A percentile compares a stretch with the other conserved stretches of the same genome.
Conservation (phyloP, 176 grass and related monocot species). For the Eleusine indica region DNA sequence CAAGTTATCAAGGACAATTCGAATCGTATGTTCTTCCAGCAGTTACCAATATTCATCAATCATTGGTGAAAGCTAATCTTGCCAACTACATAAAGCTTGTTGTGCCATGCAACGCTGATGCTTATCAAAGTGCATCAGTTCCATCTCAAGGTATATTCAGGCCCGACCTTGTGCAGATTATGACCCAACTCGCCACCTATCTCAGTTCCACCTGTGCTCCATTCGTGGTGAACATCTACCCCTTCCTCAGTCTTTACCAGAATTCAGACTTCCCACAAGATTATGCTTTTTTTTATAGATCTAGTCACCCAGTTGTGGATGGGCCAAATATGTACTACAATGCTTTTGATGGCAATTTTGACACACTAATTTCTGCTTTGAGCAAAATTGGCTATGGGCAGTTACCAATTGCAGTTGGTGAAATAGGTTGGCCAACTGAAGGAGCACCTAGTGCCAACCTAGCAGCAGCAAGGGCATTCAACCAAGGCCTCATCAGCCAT, state of each 20-base stretch:
- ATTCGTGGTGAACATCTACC: constrained; percentile 75
- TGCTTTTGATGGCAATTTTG: constrained; percentile 74
- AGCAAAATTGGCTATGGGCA: constrained; percentile 62
- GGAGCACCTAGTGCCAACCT: constrained; percentile 39
- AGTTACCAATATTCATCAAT: constrained; percentile 12
- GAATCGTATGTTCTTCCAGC: constrained; percentile 23
- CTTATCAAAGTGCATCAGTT: constrained; percentile 23
- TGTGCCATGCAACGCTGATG: constrained; percentile 20
- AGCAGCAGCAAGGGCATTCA: constrained; percentile 7
- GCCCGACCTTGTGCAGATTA: constrained; percentile 7
- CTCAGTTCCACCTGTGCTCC: constrained; percentile 54
- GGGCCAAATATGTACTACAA: constrained; percentile 50
- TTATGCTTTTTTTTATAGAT: constrained; percentile 37
- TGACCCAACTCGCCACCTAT: constrained; percentile 2
- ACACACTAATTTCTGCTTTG: constrained; percentile 61
- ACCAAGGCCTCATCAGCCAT: constrained; percentile 16
- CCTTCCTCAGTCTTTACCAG: constrained; percentile 66
- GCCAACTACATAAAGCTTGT: constrained; percentile 14
- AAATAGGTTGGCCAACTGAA: constrained; percentile 71
- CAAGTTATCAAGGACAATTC: constrained; percentile 22
- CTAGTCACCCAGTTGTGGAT: constrained; percentile 16
- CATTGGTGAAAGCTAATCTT: constrained; percentile 22
- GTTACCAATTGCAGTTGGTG: constrained; percentile 59
- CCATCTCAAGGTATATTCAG: constrained; percentile 22
- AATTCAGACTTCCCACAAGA: constrained; percentile 70